These are phyloP conservation scores for Abortiporus biennis DNA, from an alignment of 1,284 basidiomycete species.

Conservation along the genomic window DNA sequence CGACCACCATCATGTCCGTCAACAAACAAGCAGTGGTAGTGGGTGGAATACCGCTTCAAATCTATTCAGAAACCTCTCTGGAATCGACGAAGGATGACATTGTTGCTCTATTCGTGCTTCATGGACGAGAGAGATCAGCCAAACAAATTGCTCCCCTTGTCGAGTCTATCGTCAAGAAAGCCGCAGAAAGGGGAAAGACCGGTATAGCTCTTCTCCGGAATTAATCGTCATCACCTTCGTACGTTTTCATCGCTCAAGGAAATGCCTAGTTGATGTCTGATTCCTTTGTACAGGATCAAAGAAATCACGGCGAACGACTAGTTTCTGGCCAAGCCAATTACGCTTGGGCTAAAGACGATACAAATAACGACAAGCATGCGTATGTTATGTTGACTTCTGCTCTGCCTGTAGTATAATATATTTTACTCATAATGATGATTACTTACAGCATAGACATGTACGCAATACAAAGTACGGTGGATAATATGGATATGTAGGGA, in stretches of 20 bases:
- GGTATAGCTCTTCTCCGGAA: constrained; percentile 23
- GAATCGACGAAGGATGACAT: constrained; percentile 24
- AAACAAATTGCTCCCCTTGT: constrained; percentile 24
- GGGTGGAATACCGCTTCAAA: constrained; percentile 39
- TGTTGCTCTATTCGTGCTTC: constrained; percentile 53
- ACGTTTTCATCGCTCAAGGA: constrained; percentile 19
- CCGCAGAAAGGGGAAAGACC: constrained; percentile 16
- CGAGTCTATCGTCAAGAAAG: constrained; percentile 21
- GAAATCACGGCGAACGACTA: constrained; percentile 68
- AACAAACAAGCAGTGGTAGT: constrained; percentile 29
- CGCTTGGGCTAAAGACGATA: constrained; percentile 43
- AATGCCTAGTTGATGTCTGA: neutral
- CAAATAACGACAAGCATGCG: constrained; percentile 62
- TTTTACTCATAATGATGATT: too few species aligned
- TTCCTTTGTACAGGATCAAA: constrained; percentile 54
- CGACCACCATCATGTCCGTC: constrained; percentile 10
- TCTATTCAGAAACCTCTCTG: constrained; percentile 29
- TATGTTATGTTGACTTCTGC: constrained; percentile 26
- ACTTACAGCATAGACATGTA: constrained; percentile 80
- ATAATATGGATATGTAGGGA: neutral
- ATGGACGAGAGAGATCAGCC: constrained; percentile 40
- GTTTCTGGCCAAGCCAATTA: constrained; percentile 48
- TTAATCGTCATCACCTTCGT: constrained; percentile 57
- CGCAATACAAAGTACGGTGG: constrained; percentile 50
- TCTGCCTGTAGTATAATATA: neutral